Conservation (phyloP, 1,139 yeast species). For the Eremothecium gossypii region DNA sequence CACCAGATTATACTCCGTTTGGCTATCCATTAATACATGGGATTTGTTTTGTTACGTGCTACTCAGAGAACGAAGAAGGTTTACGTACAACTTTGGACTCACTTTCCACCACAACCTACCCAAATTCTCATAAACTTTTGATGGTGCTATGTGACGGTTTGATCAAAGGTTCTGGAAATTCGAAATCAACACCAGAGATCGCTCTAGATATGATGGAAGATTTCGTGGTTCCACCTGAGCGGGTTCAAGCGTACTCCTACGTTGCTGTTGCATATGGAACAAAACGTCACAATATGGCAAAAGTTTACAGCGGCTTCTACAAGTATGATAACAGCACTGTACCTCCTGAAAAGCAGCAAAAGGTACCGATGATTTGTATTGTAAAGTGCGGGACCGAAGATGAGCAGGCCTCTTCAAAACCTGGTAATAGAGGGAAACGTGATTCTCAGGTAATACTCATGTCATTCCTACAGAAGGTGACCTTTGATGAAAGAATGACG, state of each 20-base stretch:
- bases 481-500: slow-evolving; percentile 96
- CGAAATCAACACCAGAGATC: slow-evolving; percentile 77
- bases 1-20: slow-evolving; percentile 77
- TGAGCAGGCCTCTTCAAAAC: slow-evolving; percentile 71
- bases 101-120: slow-evolving; percentile 83
- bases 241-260: slow-evolving; percentile 72
- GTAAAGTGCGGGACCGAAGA: slow-evolving; percentile 92
- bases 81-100: slow-evolving; percentile 85
- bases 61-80: slow-evolving; percentile 85
- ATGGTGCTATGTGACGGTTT: slow-evolving; percentile 87
- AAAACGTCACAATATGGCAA: slow-evolving; percentile 96
- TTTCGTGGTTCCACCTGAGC: slow-evolving; percentile 59
- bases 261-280: slow-evolving; percentile 92
- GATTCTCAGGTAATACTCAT: slow-evolving; percentile 91
- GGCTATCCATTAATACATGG: slow-evolving; percentile 83
- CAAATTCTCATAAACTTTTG: slow-evolving; percentile 84
- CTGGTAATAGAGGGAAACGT: slow-evolving; percentile 97
- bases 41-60: slow-evolving; percentile 80
- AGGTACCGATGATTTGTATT: slow-evolving; percentile 73
- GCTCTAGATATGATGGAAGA: slow-evolving; percentile 83
- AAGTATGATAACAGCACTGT: slow-evolving; percentile 67
- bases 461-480: slow-evolving; percentile 84
- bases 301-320: slow-evolving; percentile 85
- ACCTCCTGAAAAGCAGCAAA: slow-evolving; percentile 74
- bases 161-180: slow-evolving; percentile 90